Evolutionary conservation across 1,284 basidiomycete species (phyloP).

Genomic region (Fomitopsis palustris): DNA sequence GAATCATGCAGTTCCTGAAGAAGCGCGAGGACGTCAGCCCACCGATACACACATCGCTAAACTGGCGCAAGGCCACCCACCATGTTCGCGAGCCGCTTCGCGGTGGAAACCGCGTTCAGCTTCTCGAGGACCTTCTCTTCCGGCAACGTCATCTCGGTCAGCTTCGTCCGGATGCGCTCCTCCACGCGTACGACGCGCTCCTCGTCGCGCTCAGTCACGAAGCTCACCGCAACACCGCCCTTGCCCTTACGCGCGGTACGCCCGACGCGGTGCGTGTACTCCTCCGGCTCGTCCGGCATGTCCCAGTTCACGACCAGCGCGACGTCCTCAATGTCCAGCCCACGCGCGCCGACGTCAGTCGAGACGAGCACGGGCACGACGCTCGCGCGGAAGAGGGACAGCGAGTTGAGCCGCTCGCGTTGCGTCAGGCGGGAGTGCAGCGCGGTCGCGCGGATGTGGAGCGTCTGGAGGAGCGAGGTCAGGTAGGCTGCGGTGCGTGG

Average conservation of each 20-base stretch:
- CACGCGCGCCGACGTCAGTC: constrained; percentile 93
- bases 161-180: constrained; percentile 77
- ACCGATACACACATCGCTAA: neutral
- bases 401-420: constrained; percentile 79
- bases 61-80: constrained; percentile 40
- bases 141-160: constrained; percentile 71
- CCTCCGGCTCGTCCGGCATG: constrained; percentile 73
- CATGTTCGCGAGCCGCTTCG: constrained; percentile 93
- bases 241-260: constrained; percentile 93
- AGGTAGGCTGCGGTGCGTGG: constrained; percentile 90
- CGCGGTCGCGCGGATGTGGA: constrained; percentile 83
- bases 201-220: constrained; percentile 94
- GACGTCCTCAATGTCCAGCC: constrained; percentile 93
- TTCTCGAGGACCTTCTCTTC: constrained; percentile 86
- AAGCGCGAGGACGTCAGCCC: constrained; percentile 6
- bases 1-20: constrained; percentile 85
- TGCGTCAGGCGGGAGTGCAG: constrained; percentile 94
- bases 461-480: constrained; percentile 74
- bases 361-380: constrained; percentile 91
- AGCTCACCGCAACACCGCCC: constrained; percentile 87
- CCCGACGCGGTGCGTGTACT: constrained; percentile 81
- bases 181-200: constrained; percentile 84
- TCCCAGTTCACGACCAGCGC: constrained; percentile 98
- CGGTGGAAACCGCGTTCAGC: constrained; percentile 86
- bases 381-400: constrained; percentile 85